Percentiles rank a stretch among this genome's conserved stretches.
Conservation (phyloP, 2,329 filamentous ascomycete genomes). For the Botryotinia convoluta region DNA sequence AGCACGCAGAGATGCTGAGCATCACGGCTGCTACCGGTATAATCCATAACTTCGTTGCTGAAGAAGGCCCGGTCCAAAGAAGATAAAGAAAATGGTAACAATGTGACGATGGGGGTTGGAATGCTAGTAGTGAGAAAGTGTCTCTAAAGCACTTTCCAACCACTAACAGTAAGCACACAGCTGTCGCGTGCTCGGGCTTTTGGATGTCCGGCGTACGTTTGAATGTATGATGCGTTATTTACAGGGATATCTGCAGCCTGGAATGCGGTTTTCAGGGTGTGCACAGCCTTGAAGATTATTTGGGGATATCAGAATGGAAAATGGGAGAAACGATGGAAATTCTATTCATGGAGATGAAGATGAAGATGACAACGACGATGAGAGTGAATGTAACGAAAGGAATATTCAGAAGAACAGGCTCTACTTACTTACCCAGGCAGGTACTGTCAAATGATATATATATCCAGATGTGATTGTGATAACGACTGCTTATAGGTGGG, state of each 20-base stretch:
- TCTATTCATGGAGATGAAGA: not conserved
- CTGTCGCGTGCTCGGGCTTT: constrained; percentile 12
- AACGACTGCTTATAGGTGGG: not conserved
- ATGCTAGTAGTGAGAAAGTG: constrained; percentile 40
- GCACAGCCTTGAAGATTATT: not conserved
- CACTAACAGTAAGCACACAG: constrained; percentile 23
- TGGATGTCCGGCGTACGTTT: not conserved
- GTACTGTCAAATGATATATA: not conserved
- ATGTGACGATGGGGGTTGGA: constrained; percentile 30
- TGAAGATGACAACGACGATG: not conserved
- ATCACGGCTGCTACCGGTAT: constrained; percentile 50
- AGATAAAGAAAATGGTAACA: constrained; percentile 39
- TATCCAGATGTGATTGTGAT: not conserved
- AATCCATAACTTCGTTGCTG: constrained; percentile 43
- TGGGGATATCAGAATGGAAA: not conserved
- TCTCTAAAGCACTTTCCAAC: constrained; percentile 40
- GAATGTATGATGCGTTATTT: constrained; percentile 15
- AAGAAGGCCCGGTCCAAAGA: constrained; percentile 41
- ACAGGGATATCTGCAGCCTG: constrained; percentile 18
- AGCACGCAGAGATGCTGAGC: constrained; percentile 74
- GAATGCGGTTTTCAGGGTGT: constrained; percentile 10
- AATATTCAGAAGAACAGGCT: not conserved
- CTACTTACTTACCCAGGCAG: not conserved
- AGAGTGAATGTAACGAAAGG: not conserved
- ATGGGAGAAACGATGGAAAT: not conserved